Evolutionary conservation across 371 early-diverging fungal genomes (phyloP).

Genomic region (Catenaria anguillulae): DNA sequence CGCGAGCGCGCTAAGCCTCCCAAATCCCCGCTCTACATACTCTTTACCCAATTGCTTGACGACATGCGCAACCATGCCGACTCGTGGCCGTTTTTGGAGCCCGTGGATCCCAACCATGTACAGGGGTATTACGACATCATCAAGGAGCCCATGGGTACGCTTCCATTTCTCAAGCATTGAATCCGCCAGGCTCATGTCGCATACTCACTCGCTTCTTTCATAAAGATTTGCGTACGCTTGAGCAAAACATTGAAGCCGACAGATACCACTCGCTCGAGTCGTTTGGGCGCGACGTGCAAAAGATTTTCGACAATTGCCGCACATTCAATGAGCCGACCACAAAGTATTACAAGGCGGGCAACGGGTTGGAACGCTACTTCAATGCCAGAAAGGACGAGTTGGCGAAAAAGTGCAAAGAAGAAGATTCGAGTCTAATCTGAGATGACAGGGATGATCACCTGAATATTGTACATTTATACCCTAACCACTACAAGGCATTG

Average conservation of each 20-base stretch:
- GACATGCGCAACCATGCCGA: constrained; percentile 37
- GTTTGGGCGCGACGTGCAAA: constrained; percentile 57
- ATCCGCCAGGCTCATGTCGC: not conserved
- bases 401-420: no score
- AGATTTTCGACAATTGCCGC: constrained; percentile 76
- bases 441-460: no score
- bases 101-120: constrained; percentile 84
- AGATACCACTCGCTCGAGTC: constrained; percentile 53
- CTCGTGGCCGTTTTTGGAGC: constrained; percentile 96
- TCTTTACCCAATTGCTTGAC: constrained; percentile 21
- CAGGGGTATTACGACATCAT: constrained; percentile 94
- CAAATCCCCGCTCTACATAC: constrained; percentile 19
- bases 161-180: no score
- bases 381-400: constrained; percentile 26
- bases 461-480: no score
- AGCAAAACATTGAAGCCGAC: constrained; percentile 51
- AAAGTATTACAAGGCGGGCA: constrained; percentile 64
- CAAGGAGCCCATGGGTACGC: constrained; percentile 93
- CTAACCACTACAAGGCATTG: no score
- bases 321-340: constrained; percentile 67
- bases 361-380: constrained; percentile 51
- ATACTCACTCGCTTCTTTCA: not conserved
- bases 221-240: constrained; percentile 64
- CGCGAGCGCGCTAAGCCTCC: constrained; percentile 10
- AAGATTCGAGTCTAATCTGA: no score